phyloP scores from a whole-genome alignment of 1,284 basidiomycete species.

The Apiotrichum akiyoshidainum region DNA sequence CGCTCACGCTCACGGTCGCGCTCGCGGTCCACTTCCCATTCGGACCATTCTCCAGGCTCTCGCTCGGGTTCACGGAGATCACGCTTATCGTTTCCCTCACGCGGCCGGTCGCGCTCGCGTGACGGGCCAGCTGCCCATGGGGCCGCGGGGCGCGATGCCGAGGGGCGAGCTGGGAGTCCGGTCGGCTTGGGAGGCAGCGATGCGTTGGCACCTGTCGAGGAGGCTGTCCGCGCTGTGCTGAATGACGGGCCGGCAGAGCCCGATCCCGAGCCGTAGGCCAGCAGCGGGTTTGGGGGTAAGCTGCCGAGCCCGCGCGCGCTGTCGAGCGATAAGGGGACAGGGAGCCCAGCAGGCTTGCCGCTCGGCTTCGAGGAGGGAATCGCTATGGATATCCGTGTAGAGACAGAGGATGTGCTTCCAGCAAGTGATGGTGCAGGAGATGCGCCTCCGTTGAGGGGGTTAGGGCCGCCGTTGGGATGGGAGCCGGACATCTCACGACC shows the following conservation, averaged over 20 bases:
- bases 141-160: not conserved
- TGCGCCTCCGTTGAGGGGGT: not conserved
- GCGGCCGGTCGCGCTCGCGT: not conserved
- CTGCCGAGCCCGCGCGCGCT: not conserved
- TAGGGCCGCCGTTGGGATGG: not conserved
- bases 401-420: slow-evolving; percentile 3
- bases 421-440: not conserved
- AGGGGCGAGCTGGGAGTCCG: not conserved
- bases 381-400: slow-evolving; percentile 6
- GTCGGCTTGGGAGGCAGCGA: not conserved
- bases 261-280: not conserved
- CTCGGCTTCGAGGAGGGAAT: slow-evolving; percentile 1
- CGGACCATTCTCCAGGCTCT: no score
- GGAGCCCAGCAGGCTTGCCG: not conserved
- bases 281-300: slow-evolving; percentile 1
- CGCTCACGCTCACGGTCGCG: slow-evolving; percentile 1
- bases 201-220: not conserved
- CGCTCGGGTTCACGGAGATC: no score
- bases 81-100: no score
- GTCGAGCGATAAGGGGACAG: slow-evolving; percentile 5
- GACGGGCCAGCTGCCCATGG: not conserved
- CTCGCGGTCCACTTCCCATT: not conserved
- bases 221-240: not conserved
- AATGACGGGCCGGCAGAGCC: no score
- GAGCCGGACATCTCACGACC: slow-evolving; percentile 1